phyloP scores from a whole-genome alignment of 257 asterid species.

The Apocynum venetum region DNA sequence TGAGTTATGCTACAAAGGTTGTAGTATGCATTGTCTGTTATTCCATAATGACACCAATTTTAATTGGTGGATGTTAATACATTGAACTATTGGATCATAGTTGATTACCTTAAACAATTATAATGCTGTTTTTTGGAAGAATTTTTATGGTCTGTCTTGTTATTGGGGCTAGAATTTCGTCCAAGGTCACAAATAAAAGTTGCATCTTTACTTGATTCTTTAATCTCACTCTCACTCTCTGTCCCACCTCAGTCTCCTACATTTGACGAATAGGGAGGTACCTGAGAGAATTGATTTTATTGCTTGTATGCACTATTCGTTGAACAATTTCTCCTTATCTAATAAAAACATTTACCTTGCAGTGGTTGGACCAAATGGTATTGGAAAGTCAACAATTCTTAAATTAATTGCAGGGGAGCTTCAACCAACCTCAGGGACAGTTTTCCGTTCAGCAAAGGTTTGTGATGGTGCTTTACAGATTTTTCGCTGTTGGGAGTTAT shows the following conservation, averaged over 20 bases:
- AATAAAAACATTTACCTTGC: constrained; percentile 22
- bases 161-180: neutral
- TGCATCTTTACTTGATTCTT: neutral
- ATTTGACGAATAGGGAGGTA: neutral
- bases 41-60: neutral
- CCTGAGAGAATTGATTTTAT: constrained; percentile 1
- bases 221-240: neutral
- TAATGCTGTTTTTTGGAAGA: neutral
- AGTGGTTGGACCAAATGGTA: constrained; percentile 99
- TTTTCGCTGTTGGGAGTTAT: neutral
- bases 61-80: neutral
- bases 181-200: neutral
- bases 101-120: neutral
- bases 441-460: constrained; percentile 98
- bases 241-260: neutral
- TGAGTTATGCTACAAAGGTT: constrained; percentile 7
- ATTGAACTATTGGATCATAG: too few relatives aligned
- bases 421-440: constrained; percentile 97
- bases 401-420: constrained; percentile 94
- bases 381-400: constrained; percentile 94
- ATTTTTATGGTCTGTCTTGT: too few relatives aligned
- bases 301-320: neutral
- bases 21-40: constrained; percentile 2
- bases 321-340: neutral
- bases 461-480: constrained; percentile 4